These are phyloP conservation scores for Hanseniaspora meyeri DNA, from an alignment of 805 yeast genomes.

Conservation along the genomic window DNA sequence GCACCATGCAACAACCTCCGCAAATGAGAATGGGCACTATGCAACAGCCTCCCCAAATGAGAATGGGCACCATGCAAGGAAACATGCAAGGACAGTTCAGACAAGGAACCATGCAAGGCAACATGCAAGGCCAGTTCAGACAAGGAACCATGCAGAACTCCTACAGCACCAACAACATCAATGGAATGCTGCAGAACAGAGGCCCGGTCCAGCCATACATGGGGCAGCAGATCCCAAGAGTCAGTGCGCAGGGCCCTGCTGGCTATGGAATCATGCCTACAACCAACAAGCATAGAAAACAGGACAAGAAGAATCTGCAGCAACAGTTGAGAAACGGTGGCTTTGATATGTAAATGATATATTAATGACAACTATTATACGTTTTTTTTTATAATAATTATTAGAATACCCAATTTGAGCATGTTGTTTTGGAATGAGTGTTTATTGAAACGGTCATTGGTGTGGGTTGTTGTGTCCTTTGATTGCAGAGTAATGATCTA, in stretches of 20 bases:
- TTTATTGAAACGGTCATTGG: too few species aligned
- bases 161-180: background rate
- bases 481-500: too few species aligned
- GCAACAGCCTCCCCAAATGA: background rate
- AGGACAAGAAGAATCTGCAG: constrained; percentile 10
- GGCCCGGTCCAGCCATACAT: background rate
- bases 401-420: background rate
- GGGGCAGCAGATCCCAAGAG: constrained; percentile 5
- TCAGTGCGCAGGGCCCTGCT: background rate
- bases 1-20: background rate
- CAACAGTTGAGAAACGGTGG: constrained; percentile 13
- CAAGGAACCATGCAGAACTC: background rate
- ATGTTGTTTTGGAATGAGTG: background rate
- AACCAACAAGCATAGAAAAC: constrained; percentile 1
- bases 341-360: constrained; percentile 15
- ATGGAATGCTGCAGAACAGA: background rate
- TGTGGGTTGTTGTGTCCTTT: too few species aligned
- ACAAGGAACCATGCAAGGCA: background rate
- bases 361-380: constrained; percentile 12
- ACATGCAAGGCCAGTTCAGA: background rate
- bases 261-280: constrained; percentile 11
- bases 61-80: constrained; percentile 1
- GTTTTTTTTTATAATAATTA: background rate
- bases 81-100: background rate
- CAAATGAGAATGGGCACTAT: background rate